Base-by-base conservation (phyloP, 78 protist species). In the Protostelium mycophagum region DNA sequence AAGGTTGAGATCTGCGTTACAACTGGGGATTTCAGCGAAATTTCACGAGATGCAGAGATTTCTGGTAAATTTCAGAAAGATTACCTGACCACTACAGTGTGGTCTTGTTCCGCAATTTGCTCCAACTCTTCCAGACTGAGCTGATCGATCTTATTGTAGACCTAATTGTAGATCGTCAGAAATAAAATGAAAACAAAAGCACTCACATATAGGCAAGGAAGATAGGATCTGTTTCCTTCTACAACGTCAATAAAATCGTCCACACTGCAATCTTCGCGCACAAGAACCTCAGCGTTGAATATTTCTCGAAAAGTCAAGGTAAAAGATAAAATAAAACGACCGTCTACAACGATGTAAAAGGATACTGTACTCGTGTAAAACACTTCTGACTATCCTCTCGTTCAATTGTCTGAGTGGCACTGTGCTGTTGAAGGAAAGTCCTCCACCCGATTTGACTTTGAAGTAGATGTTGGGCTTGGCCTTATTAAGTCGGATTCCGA, bases 241-340 rank as follows among this genome's bases (percentile, higher is more conserved):
- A 99, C 91, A 34, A 96, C 98, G 73, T 99, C 99, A 85, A 99
- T 99, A 38, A 99, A 91, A 34, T 99, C 99, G 83, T 99, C 99
- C 35, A 90, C 98, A 28, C 99, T 97, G 38, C 96, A 94, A 89
- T 99, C 99, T 9, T 91, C 88, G 38, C 93, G 87, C 63, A 97
- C 51, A 31, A 91, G 90, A 25, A 94, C 63, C 86, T 94, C 96
- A n/a, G 94, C 92, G 88, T 91, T 38, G 86, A 86, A 86, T 28
- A 92, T 92, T 51, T 83, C 35, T 37, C 28, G 89, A 28, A 34
- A 5, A 38, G 73, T 36, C 37, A 34, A 38, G 89, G 73, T 9
- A 39, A 1, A 83, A 23, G 84, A 83, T 83, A 29, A 28, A 34
- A 85, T 85, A 10, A 86, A 51, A 5, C 28, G 39, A 38, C 34